Evolutionary conservation across 2,329 filamentous ascomycete species (phyloP), one percentile per base, ranked within the genome.

Genomic region (Alternaria sp.): DNA sequence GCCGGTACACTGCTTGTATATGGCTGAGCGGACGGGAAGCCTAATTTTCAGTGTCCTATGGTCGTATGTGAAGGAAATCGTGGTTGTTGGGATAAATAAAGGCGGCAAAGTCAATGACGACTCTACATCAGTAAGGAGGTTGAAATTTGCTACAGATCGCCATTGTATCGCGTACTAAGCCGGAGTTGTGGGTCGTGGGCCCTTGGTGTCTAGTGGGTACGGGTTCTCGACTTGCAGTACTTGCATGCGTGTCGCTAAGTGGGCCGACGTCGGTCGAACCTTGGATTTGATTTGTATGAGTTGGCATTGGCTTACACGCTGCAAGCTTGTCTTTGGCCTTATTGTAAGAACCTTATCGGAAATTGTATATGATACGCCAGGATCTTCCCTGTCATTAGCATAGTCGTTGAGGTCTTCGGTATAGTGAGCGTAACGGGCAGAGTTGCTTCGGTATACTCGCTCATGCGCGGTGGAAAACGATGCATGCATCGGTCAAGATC

Each of bases 71-170:
- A 3, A 34, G 1, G 30, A 12, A 12, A 1, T 2, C 3, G 18
- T 24, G 12, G 18, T 0, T n/a, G 12, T 20, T 4, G 0, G 2
- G 3, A 1, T 1, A n/a, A 2, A 24, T 36, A 1, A 2, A 2
- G 9, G 30, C 30, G 12, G 7, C 0, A 0, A 11, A 5, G 1
- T n/a, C 0, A 0, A 3, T 2, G 1, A 0, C 3, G 1, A 20
- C 30, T 2, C 7, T 32, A 2, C 18, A 14, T 8, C 2, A 16
- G 8, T 3, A 0, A 12, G 32, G 22, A 18, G n/a, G 32, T 9
- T 2, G 16, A 1, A 16, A 16, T 0, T 4, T n/a, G n/a, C 1
- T 32, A 1, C 16, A 14, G 20, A 14, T 2, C 24, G 24, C 16
- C 11, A 3, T 7, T 1, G 1, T 2, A 11, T 9, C 7, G n/a